phyloP scores from a whole-genome alignment of 331 rosid genomes.

The Pyracantha coccinea region DNA sequence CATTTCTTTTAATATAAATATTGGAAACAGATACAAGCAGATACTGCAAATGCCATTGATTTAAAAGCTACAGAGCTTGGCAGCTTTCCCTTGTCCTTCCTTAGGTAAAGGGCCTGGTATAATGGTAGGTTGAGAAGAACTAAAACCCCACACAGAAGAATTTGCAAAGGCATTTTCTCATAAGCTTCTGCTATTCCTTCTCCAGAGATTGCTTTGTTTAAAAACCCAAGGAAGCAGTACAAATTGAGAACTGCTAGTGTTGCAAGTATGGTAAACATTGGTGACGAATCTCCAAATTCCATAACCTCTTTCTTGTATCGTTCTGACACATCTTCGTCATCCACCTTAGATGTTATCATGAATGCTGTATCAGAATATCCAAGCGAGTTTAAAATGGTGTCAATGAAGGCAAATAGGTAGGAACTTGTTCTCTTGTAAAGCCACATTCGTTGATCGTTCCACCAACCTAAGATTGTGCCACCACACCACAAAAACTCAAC shows the following conservation, averaged over 20 bases:
- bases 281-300: slow-evolving; percentile 67
- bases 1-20: slow-evolving; percentile 6
- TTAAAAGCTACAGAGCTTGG: slow-evolving; percentile 36
- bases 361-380: slow-evolving; percentile 18
- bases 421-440: slow-evolving; percentile 17
- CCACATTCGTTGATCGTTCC: slow-evolving; percentile 26
- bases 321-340: slow-evolving; percentile 41
- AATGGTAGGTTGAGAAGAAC: slow-evolving; percentile 52
- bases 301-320: slow-evolving; percentile 50
- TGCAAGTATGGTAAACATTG: slow-evolving; percentile 47
- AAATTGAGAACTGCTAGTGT: slow-evolving; percentile 53
- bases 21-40: slow-evolving; percentile 24
- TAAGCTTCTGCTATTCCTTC: slow-evolving; percentile 11
- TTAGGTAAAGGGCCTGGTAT: slow-evolving; percentile 48
- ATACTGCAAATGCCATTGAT: slow-evolving; percentile 35
- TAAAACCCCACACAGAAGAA: slow-evolving; percentile 40
- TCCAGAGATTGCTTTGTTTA: slow-evolving; percentile 21
- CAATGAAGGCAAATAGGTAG: slow-evolving; percentile 13
- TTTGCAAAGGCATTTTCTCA: slow-evolving; percentile 40
- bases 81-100: slow-evolving; percentile 56
- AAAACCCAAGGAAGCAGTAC: slow-evolving; percentile 37
- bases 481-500: background rate
- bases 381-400: background rate
- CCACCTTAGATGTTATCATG: slow-evolving; percentile 43
- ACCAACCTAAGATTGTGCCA: slow-evolving; percentile 19